phyloP scores from a whole-genome alignment of 2,329 filamentous ascomycete species.

The Mycocentrospora acerina region DNA sequence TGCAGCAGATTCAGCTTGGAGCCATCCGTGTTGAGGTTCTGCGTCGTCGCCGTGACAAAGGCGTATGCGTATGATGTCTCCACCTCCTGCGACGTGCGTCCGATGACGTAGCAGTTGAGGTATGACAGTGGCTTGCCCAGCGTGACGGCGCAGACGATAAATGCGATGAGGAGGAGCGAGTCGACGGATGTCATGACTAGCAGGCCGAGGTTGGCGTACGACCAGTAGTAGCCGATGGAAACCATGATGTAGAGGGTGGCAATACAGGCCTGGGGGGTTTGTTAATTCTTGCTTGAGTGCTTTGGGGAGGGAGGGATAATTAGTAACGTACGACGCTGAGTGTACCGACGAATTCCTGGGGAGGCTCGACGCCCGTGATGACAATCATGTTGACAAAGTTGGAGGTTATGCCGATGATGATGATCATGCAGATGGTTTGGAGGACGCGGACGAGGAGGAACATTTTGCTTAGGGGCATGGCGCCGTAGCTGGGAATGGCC shows the following conservation, averaged over 20 bases:
- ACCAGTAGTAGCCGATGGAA: slow-evolving; percentile 77
- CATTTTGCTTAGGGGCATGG: slow-evolving; percentile 68
- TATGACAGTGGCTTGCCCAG: slow-evolving; percentile 80
- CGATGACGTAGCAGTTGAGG: slow-evolving; percentile 67
- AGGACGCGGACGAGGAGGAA: slow-evolving; percentile 74
- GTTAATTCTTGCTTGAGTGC: slow-evolving; percentile 7
- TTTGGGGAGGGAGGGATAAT: background rate
- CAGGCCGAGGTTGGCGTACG: slow-evolving; percentile 73
- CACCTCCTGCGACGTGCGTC: slow-evolving; percentile 47
- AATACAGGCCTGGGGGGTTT: slow-evolving; percentile 66
- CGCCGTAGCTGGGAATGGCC: slow-evolving; percentile 64
- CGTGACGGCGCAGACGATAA: slow-evolving; percentile 74
- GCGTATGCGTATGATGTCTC: slow-evolving; percentile 53
- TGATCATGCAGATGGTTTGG: slow-evolving; percentile 70
- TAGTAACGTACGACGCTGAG: slow-evolving; percentile 71
- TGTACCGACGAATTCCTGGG: slow-evolving; percentile 73
- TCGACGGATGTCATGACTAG: slow-evolving; percentile 72
- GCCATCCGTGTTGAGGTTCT: slow-evolving; percentile 54
- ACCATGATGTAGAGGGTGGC: slow-evolving; percentile 71
- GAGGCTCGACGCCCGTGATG: slow-evolving; percentile 63
- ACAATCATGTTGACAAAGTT: slow-evolving; percentile 83
- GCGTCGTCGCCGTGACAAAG: slow-evolving; percentile 55
- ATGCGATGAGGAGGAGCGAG: slow-evolving; percentile 68
- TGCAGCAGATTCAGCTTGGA: slow-evolving; percentile 52
- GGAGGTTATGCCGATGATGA: slow-evolving; percentile 76